Evolutionary conservation across 1,139 yeast genomes (phyloP).

Genomic region (Lodderomyces oxycetoniae): DNA sequence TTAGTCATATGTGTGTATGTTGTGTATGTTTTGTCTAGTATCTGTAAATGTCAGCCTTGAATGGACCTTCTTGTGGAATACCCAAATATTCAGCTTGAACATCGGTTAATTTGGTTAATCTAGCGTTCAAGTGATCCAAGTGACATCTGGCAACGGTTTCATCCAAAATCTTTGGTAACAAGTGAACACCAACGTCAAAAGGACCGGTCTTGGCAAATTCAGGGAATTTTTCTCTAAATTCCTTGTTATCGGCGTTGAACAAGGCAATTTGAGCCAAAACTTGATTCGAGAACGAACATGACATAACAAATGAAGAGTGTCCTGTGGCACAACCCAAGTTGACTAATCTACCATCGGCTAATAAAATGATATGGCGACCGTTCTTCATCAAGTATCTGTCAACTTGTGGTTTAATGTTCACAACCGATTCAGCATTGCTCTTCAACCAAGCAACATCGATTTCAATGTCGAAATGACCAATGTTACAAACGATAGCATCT

Average conservation of each 20-base stretch:
- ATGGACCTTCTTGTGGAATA: constrained; percentile 92
- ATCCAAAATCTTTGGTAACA: constrained; percentile 96
- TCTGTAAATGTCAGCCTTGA: constrained; percentile 98
- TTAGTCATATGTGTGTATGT: neutral
- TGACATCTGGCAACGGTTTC: constrained; percentile 99
- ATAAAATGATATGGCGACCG: constrained; percentile 93
- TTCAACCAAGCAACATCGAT: constrained; percentile 98
- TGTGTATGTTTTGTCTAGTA: constrained; percentile 46
- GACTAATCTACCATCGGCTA: constrained; percentile 99
- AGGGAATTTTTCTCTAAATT: constrained; percentile 75
- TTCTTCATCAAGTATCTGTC: constrained; percentile 90
- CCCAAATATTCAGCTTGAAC: constrained; percentile 96
- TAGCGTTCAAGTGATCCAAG: constrained; percentile 91
- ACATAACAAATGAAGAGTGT: constrained; percentile 98
- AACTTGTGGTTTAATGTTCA: constrained; percentile 98
- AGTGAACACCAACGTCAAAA: constrained; percentile 90
- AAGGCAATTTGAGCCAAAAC: constrained; percentile 99
- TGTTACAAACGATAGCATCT: constrained; percentile 99
- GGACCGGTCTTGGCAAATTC: constrained; percentile 94
- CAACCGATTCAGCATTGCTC: constrained; percentile 83
- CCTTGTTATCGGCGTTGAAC: constrained; percentile 82
- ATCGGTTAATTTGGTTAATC: constrained; percentile 69
- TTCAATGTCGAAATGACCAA: constrained; percentile 99
- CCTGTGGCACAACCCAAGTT: constrained; percentile 99
- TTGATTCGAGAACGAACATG: constrained; percentile 99